These are phyloP conservation scores for Exophiala sp. DNA, from an alignment of 2,329 filamentous ascomycete species.

Conservation along the genomic window DNA sequence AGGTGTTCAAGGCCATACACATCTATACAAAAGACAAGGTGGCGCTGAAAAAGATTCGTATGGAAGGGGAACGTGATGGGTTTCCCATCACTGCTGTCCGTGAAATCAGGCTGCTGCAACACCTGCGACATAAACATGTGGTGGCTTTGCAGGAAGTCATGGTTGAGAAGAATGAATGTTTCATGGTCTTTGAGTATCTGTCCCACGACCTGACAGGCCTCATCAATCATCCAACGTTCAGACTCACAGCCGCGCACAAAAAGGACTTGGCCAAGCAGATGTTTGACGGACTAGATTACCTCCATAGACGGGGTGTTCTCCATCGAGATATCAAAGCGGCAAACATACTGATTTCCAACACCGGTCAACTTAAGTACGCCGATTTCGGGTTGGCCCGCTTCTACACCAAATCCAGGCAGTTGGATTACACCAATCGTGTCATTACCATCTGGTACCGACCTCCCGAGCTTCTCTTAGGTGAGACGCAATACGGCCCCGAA, in stretches of 20 bases:
- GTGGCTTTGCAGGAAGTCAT: constrained; percentile 85
- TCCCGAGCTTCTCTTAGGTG: constrained; percentile 81
- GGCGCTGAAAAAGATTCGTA: constrained; percentile 82
- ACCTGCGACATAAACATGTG: constrained; percentile 72
- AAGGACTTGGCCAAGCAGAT: constrained; percentile 90
- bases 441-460: constrained; percentile 98
- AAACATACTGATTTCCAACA: constrained; percentile 89
- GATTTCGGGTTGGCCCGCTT: constrained; percentile 96
- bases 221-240: constrained; percentile 89
- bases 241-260: constrained; percentile 75
- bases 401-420: constrained; percentile 82
- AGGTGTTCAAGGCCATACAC: constrained; percentile 89
- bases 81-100: constrained; percentile 87
- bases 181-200: constrained; percentile 99
- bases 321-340: constrained; percentile 98
- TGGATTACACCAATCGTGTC: constrained; percentile 96
- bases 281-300: constrained; percentile 88
- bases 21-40: constrained; percentile 82
- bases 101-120: constrained; percentile 88
- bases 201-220: constrained; percentile 93
- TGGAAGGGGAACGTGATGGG: constrained; percentile 87
- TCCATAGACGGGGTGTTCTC: constrained; percentile 86
- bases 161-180: constrained; percentile 98
- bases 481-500: constrained; percentile 82
- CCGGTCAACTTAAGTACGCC: constrained; percentile 82